Percentiles rank a stretch among this genome's conserved stretches.
These are phyloP conservation scores for Malassezia caprae DNA, from an alignment of 1,284 basidiomycete species.

Conservation along the genomic window DNA sequence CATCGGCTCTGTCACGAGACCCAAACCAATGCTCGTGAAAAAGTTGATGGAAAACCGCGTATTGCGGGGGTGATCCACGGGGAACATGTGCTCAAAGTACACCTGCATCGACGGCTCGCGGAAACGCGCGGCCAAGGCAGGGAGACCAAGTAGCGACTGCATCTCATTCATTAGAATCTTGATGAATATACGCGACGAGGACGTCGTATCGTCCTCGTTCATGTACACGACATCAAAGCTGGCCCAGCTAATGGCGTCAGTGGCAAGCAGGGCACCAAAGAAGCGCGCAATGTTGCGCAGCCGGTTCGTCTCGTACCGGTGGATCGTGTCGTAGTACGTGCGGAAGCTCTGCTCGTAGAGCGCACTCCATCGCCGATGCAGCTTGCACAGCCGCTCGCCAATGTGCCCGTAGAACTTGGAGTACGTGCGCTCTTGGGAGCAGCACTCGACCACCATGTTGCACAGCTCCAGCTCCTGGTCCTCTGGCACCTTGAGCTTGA, in stretches of 20 bases:
- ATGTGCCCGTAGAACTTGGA: constrained; percentile 90
- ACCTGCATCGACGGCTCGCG: constrained; percentile 55
- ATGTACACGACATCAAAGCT: constrained; percentile 75
- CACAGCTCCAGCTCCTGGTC: constrained; percentile 69
- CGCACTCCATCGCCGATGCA: constrained; percentile 87
- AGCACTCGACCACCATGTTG: constrained; percentile 99
- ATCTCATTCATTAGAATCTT: constrained; percentile 94
- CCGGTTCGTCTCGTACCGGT: constrained; percentile 96
- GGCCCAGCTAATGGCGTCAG: constrained; percentile 81
- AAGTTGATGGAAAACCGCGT: constrained; percentile 97
- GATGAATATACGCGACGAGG: constrained; percentile 88
- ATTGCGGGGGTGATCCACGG: constrained; percentile 87
- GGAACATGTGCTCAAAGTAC: constrained; percentile 77
- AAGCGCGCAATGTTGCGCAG: constrained; percentile 92
- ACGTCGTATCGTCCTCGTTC: constrained; percentile 96
- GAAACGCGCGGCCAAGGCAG: constrained; percentile 69
- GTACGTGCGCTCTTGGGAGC: constrained; percentile 95
- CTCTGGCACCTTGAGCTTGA: constrained; percentile 68
- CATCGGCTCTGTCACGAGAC: constrained; percentile 87
- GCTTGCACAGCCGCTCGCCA: constrained; percentile 89
- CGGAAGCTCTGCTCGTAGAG: constrained; percentile 75
- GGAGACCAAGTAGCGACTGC: constrained; percentile 82
- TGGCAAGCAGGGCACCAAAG: constrained; percentile 69
- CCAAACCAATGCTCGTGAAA: constrained; percentile 76
- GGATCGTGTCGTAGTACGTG: constrained; percentile 89